Evolutionary conservation across 345 rosid species (phyloP).

Genomic region (Erucastrum elatum): DNA sequence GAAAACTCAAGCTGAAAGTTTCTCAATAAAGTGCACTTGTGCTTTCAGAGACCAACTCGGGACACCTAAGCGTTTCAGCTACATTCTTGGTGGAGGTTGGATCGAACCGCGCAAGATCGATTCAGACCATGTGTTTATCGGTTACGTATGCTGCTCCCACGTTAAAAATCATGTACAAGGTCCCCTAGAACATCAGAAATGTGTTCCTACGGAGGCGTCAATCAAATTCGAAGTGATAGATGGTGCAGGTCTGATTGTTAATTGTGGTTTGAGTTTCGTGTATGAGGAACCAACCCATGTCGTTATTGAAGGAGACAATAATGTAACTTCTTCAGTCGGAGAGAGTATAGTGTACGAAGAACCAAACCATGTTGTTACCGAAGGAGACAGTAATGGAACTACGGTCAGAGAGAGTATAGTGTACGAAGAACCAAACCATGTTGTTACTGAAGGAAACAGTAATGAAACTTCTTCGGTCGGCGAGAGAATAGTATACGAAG

Average conservation of each 20-base stretch:
- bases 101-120: neutral
- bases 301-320: neutral
- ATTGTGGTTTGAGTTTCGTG: neutral
- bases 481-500: too few relatives aligned
- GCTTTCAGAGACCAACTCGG: neutral
- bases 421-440: too few relatives aligned
- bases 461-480: too few relatives aligned
- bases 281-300: neutral
- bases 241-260: neutral
- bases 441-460: too few relatives aligned
- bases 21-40: neutral
- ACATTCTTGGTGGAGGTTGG: neutral
- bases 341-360: neutral
- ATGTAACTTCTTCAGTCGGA: neutral
- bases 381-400: too few relatives aligned
- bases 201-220: neutral
- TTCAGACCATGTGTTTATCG: constrained; percentile 1
- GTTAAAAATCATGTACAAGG: neutral
- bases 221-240: neutral
- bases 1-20: neutral
- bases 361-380: too few relatives aligned
- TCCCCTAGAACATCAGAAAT: neutral
- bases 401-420: too few relatives aligned
- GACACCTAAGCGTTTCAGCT: neutral
- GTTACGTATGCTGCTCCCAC: neutral